phyloP scores from a whole-genome alignment of 2,329 filamentous ascomycete genomes.

The Fusarium sp. region DNA sequence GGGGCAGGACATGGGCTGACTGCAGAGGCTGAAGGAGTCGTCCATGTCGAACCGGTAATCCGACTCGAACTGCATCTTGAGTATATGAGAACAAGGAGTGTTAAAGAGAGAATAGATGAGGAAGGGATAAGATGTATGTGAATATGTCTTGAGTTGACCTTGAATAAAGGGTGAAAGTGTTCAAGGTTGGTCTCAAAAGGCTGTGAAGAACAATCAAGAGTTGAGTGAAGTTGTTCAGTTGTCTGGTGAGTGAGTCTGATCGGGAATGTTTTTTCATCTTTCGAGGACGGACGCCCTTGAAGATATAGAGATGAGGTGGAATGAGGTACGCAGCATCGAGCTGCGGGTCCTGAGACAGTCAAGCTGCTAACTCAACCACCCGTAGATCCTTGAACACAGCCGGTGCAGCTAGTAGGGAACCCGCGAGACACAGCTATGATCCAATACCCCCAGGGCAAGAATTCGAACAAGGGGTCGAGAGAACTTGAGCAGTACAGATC shows the following conservation, averaged over 20 bases:
- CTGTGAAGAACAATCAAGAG: constrained; percentile 29
- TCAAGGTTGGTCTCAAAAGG: constrained; percentile 27
- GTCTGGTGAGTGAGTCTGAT: constrained; percentile 44
- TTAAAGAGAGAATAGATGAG: constrained; percentile 11
- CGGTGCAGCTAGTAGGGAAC: constrained; percentile 43
- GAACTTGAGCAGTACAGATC: constrained; percentile 29
- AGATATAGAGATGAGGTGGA: constrained; percentile 55
- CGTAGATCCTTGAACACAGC: constrained; percentile 45
- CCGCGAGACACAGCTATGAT: constrained; percentile 49
- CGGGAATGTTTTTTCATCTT: constrained; percentile 49
- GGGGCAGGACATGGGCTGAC: constrained; percentile 49
- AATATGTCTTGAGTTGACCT: constrained; percentile 28
- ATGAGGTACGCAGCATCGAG: constrained; percentile 48
- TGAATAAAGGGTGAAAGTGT: constrained; percentile 27
- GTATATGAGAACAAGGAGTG: constrained; percentile 15
- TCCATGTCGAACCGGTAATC: constrained; percentile 54
- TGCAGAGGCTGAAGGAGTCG: constrained; percentile 52
- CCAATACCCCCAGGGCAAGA: constrained; percentile 39
- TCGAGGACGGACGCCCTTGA: constrained; percentile 50
- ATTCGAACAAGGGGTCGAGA: constrained; percentile 46
- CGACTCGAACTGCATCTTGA: constrained; percentile 52
- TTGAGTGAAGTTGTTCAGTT: constrained; percentile 15
- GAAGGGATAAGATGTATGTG: constrained; percentile 2
- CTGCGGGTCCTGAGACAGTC: constrained; percentile 48
- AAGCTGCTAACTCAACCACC: constrained; percentile 48